Evolutionary conservation across 805 yeast species (phyloP).

Genomic region (Candida succiphila): DNA sequence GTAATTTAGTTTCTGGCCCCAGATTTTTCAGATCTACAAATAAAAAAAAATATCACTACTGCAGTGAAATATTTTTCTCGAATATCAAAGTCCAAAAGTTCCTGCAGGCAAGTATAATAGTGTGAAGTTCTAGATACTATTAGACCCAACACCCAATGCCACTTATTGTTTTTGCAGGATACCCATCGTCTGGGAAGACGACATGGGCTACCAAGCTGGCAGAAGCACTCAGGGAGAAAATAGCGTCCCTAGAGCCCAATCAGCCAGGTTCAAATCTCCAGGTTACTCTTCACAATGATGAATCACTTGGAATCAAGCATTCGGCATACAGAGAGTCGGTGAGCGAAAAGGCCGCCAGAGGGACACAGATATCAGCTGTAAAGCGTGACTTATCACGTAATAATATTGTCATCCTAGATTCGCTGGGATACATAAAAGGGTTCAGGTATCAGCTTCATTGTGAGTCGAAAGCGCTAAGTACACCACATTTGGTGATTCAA

Average conservation of each 20-base stretch:
- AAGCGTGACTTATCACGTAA: constrained; percentile 64
- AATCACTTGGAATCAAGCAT: constrained; percentile 61
- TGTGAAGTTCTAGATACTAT: too few species aligned
- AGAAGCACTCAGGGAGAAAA: constrained; percentile 33
- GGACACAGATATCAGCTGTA: constrained; percentile 80
- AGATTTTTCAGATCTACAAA: too few species aligned
- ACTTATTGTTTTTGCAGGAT: constrained; percentile 71
- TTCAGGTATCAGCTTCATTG: constrained; percentile 90
- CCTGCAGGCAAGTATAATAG: too few species aligned
- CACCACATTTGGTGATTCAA: constrained; percentile 78
- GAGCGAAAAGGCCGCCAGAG: constrained; percentile 74
- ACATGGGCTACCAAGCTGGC: constrained; percentile 55
- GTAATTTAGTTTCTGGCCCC: too few species aligned
- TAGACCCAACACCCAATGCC: too few species aligned
- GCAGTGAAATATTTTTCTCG: too few species aligned
- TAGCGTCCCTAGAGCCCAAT: constrained; percentile 26
- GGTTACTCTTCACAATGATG: constrained; percentile 70
- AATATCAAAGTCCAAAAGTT: too few species aligned
- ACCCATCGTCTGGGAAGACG: constrained; percentile 79
- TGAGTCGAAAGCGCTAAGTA: constrained; percentile 78
- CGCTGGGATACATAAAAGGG: constrained; percentile 86
- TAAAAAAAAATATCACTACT: too few species aligned
- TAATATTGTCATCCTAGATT: constrained; percentile 75
- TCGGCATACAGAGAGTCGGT: constrained; percentile 59
- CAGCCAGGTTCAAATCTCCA: constrained; percentile 46